Evolutionary conservation across 768 basidiomycete genomes (phyloP), one percentile per base, ranked within the genome.

Genomic region (Sporobolomyces phaffii): DNA sequence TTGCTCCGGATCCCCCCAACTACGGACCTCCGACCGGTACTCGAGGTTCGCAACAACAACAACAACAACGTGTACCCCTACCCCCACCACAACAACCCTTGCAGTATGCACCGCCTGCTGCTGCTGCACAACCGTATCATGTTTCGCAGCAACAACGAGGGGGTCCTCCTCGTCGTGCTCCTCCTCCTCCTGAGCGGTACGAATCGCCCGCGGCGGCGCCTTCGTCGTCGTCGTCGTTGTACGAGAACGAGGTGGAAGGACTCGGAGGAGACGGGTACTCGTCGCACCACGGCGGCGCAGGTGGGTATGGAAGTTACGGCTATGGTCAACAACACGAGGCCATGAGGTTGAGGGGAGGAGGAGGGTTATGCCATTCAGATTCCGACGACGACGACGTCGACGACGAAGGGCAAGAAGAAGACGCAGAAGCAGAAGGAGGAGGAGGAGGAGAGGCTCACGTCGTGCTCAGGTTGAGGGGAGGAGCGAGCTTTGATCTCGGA

Each of bases 291-390:
- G n/a, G n/a, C n/a, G n/a, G n/a, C n/a, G 33, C 17, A 17, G 15
- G 18, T 3, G 38, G 48, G 18, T 36, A 49, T 33, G 47, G 48
- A 26, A 38, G 48, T 18, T 62, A 65, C n/a, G 51, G 36, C 4
- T 56, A 61, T 31, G 52, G 51, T 33, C 14, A 3, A 26, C 36
- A 64, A 33, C 52, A 57, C 22, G 49, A 56, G 14, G 40, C 56
- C 14, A 68, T 68, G 66, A 44, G 66, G 28, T 22, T 68, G 33
- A n/a, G 66, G n/a, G 66, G 66, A 1, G 66, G 66, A 1, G 66
- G 66, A 6, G 52, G 41, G 5, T 22, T 18, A 5, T n/a, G 31
- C 24, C 13, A 31, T 0, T 29, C 40, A 1, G 60, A 50, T 11
- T 29, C 11, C 15, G n/a, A 22, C n/a, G 40, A 36, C 41, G 50